Evolutionary conservation across 2,329 filamentous ascomycete genomes (phyloP), one percentile per base, ranked within the genome.

Genomic region (Fusarium palustre): DNA sequence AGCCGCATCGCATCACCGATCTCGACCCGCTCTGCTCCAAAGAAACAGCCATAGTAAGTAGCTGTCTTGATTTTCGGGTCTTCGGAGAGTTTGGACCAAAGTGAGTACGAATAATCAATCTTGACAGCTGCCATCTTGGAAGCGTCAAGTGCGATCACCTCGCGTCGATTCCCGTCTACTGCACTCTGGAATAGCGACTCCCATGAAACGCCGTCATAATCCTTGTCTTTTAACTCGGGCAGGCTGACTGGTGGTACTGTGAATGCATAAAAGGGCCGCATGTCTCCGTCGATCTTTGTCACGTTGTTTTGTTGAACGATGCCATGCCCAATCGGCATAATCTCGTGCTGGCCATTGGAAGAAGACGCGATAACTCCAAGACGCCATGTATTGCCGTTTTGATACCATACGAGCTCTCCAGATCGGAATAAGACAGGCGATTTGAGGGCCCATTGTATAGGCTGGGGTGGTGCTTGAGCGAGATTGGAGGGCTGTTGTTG

Each of bases 331-430:
- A 82, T 78, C 20, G 81, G 82, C n/a, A 82, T 77, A 33, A 84
- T 71, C 55, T 80, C 78, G 42, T 80, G 75, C 48, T 75, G 72
- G 11, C 74, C 70, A 7, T 67, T 73, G n/a, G 66, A 71, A 16
- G 77, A 76, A 65, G 74, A 61, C 34, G 78, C 66, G 59, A 86
- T 79, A 50, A 86, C 75, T 7, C 84, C 84, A 1, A 86, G 76
- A 34, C 84, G 81, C 82, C 84, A 86, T 1, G 82, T 81, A 24
- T 76, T 79, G 9, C 79, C 78, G 25, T 83, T 83, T 65, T 82
- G 80, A 59, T 80, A 86, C 84, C 84, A 86, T 8, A 86, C 82
- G 18, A 85, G 76, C 65, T 86, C 84, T 39, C 84, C 84, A 2
- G 78, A 75, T 53, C 84, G 81, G 66, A 85, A 86, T 11, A 86